phyloP scores from a whole-genome alignment of 192 early-diverging fungal species.

The Backusella mclennaniae region DNA sequence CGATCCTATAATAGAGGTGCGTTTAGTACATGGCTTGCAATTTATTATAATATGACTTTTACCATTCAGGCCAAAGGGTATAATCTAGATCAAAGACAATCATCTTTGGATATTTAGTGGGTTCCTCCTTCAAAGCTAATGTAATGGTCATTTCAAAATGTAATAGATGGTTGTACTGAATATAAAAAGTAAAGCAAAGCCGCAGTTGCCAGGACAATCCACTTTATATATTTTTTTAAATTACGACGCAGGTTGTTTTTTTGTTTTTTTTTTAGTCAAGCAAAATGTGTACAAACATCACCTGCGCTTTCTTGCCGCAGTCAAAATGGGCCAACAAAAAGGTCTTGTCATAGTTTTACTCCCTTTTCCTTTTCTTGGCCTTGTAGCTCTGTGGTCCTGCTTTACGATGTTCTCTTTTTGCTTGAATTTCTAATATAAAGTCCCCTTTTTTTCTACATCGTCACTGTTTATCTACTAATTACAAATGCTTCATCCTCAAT shows the following conservation, averaged over 20 bases:
- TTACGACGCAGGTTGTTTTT: neutral
- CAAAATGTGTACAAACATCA: neutral
- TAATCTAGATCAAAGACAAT: constrained; percentile 47
- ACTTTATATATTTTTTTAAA: neutral
- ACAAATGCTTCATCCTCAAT: too few relatives aligned
- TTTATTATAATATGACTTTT: constrained; percentile 3
- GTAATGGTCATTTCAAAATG: neutral
- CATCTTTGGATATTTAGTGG: constrained; percentile 28
- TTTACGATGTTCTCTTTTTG: too few relatives aligned
- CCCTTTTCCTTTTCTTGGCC: too few relatives aligned
- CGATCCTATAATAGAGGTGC: constrained; percentile 14
- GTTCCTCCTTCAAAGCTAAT: neutral
- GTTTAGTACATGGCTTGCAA: neutral
- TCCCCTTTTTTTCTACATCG: too few relatives aligned
- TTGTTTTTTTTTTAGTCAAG: neutral
- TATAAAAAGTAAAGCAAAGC: neutral
- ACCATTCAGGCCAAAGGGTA: constrained; percentile 39
- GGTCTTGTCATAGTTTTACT: too few relatives aligned
- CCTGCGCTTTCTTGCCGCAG: neutral
- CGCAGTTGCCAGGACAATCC: neutral
- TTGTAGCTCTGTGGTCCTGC: too few relatives aligned
- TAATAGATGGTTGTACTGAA: neutral
- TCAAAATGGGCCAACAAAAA: neutral
- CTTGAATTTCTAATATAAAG: too few relatives aligned
- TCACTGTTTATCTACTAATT: too few relatives aligned